Evolutionary conservation across 1,139 yeast species (phyloP).

Genomic region (Diutina scorzettiae): DNA sequence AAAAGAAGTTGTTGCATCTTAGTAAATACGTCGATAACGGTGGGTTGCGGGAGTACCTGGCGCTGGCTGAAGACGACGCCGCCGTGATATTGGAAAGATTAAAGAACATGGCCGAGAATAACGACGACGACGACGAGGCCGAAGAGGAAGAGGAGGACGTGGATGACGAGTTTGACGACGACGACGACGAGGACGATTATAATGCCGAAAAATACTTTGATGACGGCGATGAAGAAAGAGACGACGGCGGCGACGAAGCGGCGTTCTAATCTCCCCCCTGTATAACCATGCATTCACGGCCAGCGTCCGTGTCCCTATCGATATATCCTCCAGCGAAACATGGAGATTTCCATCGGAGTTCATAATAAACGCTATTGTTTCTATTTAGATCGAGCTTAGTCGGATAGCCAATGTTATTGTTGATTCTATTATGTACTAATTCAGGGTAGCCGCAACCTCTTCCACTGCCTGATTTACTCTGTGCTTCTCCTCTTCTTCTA

Average conservation of each 20-base stretch:
- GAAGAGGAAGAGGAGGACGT: slow-evolving; percentile 29
- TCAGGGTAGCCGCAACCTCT: background rate
- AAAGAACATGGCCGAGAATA: slow-evolving; percentile 48
- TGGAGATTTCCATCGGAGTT: too few species aligned
- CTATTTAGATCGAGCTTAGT: too few species aligned
- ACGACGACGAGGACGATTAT: slow-evolving; percentile 57
- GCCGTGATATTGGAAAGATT: slow-evolving; percentile 43
- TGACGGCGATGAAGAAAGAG: slow-evolving; percentile 71
- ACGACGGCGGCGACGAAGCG: slow-evolving; percentile 66
- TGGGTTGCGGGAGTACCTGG: slow-evolving; percentile 28
- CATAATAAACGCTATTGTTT: too few species aligned
- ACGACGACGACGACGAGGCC: slow-evolving; percentile 32
- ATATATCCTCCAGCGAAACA: too few species aligned
- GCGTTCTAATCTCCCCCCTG: too few species aligned
- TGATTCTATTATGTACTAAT: too few species aligned
- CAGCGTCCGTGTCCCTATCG: too few species aligned
- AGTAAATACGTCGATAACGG: slow-evolving; percentile 31
- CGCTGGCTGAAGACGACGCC: slow-evolving; percentile 15
- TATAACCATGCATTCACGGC: too few species aligned
- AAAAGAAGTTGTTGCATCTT: slow-evolving; percentile 40
- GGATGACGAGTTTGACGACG: slow-evolving; percentile 46
- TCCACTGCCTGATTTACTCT: background rate
- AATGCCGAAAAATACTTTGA: slow-evolving; percentile 45
- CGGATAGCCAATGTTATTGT: too few species aligned
- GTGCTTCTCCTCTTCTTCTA: background rate